Conservation (phyloP, 2,329 filamentous ascomycete species). For the Parastagonospora nodorum region DNA sequence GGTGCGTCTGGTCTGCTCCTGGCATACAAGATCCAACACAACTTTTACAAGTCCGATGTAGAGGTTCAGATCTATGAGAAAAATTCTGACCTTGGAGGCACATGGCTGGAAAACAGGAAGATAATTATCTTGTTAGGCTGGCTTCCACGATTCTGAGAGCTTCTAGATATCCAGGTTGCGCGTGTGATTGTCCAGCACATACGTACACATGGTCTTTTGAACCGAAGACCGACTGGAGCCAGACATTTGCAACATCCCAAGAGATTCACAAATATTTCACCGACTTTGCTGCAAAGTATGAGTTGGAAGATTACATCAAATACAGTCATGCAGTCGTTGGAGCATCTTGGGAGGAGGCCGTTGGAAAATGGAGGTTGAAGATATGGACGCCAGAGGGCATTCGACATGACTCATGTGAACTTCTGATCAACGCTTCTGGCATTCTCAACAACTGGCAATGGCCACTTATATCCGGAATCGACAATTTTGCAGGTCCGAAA, state of each 20-base stretch:
- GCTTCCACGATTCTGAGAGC: too few relatives aligned
- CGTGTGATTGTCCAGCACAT: constrained; percentile 3
- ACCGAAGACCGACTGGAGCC: constrained; percentile 36
- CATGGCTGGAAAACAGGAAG: constrained; percentile 61
- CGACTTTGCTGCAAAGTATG: constrained; percentile 40
- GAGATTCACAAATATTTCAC: constrained; percentile 47
- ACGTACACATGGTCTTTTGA: constrained; percentile 3
- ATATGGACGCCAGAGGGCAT: neutral
- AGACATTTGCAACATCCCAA: constrained; percentile 41
- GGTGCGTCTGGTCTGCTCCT: constrained; percentile 55
- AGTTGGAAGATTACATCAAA: constrained; percentile 29
- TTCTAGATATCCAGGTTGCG: too few relatives aligned
- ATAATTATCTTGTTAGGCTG: too few relatives aligned
- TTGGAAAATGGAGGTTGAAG: constrained; percentile 26
- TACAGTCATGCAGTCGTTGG: constrained; percentile 15
- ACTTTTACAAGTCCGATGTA: constrained; percentile 50
- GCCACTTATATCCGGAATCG: constrained; percentile 37
- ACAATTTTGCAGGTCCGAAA: constrained; percentile 53
- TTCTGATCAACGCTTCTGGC: constrained; percentile 26
- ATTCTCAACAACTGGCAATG: constrained; percentile 16
- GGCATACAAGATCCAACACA: constrained; percentile 55
- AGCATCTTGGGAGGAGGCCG: constrained; percentile 29
- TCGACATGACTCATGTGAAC: constrained; percentile 21
- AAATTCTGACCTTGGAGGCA: constrained; percentile 54
- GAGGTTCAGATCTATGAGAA: constrained; percentile 53